Conservation (phyloP, 1,139 yeast species). For the Scheffersomyces insectosa region DNA sequence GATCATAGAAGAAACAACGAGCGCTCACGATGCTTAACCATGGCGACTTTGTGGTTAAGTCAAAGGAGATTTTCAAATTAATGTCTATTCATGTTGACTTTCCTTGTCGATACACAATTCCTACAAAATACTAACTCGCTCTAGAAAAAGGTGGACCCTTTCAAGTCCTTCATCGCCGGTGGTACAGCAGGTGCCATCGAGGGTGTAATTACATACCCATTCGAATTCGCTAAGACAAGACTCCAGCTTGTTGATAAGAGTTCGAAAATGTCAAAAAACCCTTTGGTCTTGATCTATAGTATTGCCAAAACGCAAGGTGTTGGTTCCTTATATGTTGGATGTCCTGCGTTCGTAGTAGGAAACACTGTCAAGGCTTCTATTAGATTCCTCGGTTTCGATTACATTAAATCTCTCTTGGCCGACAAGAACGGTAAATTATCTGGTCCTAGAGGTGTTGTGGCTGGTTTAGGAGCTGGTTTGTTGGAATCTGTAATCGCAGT, state of each 20-base stretch:
- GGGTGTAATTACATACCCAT: conserved; percentile 89
- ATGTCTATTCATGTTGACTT: too few relatives aligned
- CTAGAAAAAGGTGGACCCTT: conserved; percentile 47
- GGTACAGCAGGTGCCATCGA: conserved; percentile 95
- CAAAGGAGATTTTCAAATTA: too few relatives aligned
- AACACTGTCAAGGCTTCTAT: conserved; percentile 95
- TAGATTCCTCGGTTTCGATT: conserved; percentile 88
- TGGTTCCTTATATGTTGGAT: conserved; percentile 84
- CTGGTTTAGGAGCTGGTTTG: conserved; percentile 96
- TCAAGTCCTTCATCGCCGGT: conserved; percentile 86
- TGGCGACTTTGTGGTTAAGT: too few relatives aligned
- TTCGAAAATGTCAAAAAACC: conserved; percentile 73
- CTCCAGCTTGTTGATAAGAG: conserved; percentile 78
- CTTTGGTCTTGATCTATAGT: conserved; percentile 72
- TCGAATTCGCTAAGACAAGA: conserved; percentile 94
- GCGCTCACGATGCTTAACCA: too few relatives aligned
- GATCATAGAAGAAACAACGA: too few relatives aligned
- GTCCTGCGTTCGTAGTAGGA: conserved; percentile 95
- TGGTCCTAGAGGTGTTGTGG: conserved; percentile 88
- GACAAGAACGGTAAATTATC: conserved; percentile 86
- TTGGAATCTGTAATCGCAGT: conserved; percentile 91
- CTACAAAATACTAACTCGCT: conserved; percentile 6
- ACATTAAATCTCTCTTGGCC: conserved; percentile 71
- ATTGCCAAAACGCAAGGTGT: conserved; percentile 81
- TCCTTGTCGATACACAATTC: not conserved